phyloP scores from a whole-genome alignment of 2,329 filamentous ascomycete genomes.

The Pseudomassariella vexata region DNA sequence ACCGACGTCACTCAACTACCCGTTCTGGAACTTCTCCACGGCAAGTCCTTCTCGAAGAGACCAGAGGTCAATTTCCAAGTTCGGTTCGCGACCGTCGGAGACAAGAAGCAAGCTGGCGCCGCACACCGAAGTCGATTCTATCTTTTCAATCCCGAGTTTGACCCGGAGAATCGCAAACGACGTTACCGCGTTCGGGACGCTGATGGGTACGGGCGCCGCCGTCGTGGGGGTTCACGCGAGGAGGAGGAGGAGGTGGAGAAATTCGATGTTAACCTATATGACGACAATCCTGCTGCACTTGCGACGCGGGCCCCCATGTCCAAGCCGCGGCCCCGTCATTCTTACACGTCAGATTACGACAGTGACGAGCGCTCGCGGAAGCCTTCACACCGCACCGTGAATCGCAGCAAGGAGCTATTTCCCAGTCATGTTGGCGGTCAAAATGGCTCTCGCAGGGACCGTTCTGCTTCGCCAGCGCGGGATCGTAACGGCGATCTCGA shows the following conservation, averaged over 20 bases:
- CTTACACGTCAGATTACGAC: constrained; percentile 25
- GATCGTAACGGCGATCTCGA: constrained; percentile 35
- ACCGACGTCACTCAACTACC: constrained; percentile 51
- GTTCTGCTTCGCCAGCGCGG: constrained; percentile 47
- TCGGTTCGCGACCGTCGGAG: constrained; percentile 66
- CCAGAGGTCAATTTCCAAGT: constrained; percentile 67
- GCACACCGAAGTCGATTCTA: constrained; percentile 85
- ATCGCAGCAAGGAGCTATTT: constrained; percentile 60
- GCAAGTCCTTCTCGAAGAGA: constrained; percentile 62
- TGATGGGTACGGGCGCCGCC: constrained; percentile 21
- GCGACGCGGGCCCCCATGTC: constrained; percentile 23
- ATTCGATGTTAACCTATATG: constrained; percentile 77
- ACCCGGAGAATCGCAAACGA: constrained; percentile 66
- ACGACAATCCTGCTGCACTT: constrained; percentile 52
- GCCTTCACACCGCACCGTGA: constrained; percentile 28
- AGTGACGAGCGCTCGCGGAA: constrained; percentile 10
- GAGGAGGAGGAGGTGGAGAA: constrained; percentile 46
- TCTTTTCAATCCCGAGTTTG: constrained; percentile 82
- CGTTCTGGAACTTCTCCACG: constrained; percentile 58
- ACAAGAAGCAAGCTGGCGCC: constrained; percentile 76
- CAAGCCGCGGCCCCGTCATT: constrained; percentile 24
- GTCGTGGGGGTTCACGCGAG: constrained; percentile 27
- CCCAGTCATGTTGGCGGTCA: constrained; percentile 29
- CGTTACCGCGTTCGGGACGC: constrained; percentile 58
- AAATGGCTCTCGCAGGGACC: constrained; percentile 29